A percentile compares a stretch with the other conserved stretches of the same genome.
Evolutionary conservation across 495 filamentous ascomycete genomes (phyloP).

Genomic region (Xanthoparmelia taractica): DNA sequence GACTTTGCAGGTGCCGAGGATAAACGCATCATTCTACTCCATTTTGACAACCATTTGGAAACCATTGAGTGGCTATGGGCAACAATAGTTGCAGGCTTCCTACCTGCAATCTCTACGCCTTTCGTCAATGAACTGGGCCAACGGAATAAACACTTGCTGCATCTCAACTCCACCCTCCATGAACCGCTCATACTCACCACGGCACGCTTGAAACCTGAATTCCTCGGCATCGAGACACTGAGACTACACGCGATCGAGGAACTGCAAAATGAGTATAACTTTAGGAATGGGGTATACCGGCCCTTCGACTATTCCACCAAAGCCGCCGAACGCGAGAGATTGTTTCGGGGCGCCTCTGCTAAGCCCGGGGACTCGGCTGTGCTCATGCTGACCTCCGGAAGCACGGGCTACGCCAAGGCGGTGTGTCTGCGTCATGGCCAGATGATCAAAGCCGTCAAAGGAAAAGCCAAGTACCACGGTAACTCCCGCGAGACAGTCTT

Average conservation of each 20-base stretch:
- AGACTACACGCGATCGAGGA: neutral
- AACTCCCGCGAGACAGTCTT: slow-evolving; percentile 26
- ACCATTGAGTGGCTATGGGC: neutral
- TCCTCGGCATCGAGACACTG: neutral
- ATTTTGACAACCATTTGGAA: neutral
- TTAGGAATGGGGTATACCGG: too few relatives aligned
- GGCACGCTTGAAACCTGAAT: neutral
- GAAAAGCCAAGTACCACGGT: slow-evolving; percentile 31
- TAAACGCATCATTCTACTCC: neutral
- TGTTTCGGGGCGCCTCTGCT: neutral
- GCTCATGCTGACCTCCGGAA: slow-evolving; percentile 53
- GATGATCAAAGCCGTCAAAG: slow-evolving; percentile 38
- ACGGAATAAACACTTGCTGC: too few relatives aligned
- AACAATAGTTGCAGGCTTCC: neutral
- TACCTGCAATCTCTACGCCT: neutral
- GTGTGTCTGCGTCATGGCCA: slow-evolving; percentile 41
- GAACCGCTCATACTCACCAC: neutral
- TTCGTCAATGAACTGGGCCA: too few relatives aligned
- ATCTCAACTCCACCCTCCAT: neutral
- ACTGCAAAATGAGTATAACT: neutral
- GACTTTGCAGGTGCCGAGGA: too few relatives aligned
- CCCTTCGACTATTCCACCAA: neutral
- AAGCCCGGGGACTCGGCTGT: slow-evolving; percentile 8
- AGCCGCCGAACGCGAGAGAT: neutral
- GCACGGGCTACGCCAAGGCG: slow-evolving; percentile 48